Percentiles rank a stretch among this genome's conserved stretches.
Conservation (phyloP, 2,329 filamentous ascomycete genomes). For the Fusarium agapanthi region DNA sequence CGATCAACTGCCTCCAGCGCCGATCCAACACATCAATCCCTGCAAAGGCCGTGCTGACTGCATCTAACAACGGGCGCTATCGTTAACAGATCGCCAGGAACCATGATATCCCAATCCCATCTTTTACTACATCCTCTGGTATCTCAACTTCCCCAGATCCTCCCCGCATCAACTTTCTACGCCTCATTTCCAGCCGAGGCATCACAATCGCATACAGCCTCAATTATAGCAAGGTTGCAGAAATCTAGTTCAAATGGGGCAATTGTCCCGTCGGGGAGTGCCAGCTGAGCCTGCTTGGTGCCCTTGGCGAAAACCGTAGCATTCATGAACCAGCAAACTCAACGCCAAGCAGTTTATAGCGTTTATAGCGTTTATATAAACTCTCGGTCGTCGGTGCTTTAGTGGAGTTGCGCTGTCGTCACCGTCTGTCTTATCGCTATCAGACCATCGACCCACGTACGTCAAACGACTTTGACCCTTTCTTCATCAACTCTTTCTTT, state of each 20-base stretch:
- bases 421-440: conserved; percentile 30
- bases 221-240: neutral
- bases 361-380: neutral
- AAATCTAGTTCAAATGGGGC: neutral
- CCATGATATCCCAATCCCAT: neutral
- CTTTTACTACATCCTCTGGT: neutral
- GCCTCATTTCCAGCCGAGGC: conserved; percentile 8
- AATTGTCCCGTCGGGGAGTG: neutral
- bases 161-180: neutral
- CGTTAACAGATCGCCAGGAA: conserved; percentile 11
- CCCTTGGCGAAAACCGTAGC: neutral
- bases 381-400: conserved; percentile 6
- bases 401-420: conserved; percentile 33
- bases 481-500: neutral
- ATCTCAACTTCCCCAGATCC: conserved; percentile 13
- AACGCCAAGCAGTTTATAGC: neutral
- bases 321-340: neutral
- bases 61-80: neutral
- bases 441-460: conserved; percentile 33
- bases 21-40: neutral
- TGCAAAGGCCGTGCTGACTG: conserved; percentile 8
- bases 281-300: neutral
- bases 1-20: neutral
- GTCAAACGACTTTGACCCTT: neutral
- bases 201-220: neutral